Percentiles rank a stretch among this genome's conserved stretches.
Conservation (phyloP, 1,284 basidiomycete species). For the Ustilago bromivora region DNA sequence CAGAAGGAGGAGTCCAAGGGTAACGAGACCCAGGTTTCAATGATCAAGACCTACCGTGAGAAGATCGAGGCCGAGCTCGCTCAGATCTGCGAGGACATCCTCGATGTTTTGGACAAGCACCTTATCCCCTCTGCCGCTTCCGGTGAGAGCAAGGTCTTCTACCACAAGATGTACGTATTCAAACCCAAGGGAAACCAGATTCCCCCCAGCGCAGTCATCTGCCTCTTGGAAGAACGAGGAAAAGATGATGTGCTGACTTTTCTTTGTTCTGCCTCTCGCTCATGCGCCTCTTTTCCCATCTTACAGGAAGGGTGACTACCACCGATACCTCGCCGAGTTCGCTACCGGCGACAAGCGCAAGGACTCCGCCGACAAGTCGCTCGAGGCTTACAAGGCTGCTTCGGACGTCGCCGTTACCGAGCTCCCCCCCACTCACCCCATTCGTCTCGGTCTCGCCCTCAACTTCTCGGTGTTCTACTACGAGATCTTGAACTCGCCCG, state of each 20-base stretch:
- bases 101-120: conserved; percentile 98
- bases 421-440: conserved; percentile 98
- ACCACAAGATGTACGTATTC: conserved; percentile 92
- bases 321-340: conserved; percentile 99
- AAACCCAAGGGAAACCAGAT: background rate
- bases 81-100: conserved; percentile 99
- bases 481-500: conserved; percentile 99
- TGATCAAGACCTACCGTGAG: conserved; percentile 98
- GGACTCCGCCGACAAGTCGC: conserved; percentile 96
- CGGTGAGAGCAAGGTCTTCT: conserved; percentile 99
- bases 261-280: background rate
- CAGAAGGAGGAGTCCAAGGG: conserved; percentile 99
- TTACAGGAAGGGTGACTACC: conserved; percentile 98
- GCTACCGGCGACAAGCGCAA: conserved; percentile 99
- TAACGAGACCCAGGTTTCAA: conserved; percentile 94
- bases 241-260: background rate
- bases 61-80: conserved; percentile 98
- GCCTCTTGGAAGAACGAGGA: background rate
- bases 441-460: conserved; percentile 97
- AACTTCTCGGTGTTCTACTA: conserved; percentile 99
- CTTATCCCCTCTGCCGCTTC: conserved; percentile 97
- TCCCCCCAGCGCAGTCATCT: background rate
- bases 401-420: conserved; percentile 98
- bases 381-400: conserved; percentile 99
- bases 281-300: conserved; percentile 2